A percentile compares a stretch with the other conserved stretches of the same genome.
Evolutionary conservation across 495 filamentous ascomycete genomes (phyloP).

Genomic region (Penicillium canescens): DNA sequence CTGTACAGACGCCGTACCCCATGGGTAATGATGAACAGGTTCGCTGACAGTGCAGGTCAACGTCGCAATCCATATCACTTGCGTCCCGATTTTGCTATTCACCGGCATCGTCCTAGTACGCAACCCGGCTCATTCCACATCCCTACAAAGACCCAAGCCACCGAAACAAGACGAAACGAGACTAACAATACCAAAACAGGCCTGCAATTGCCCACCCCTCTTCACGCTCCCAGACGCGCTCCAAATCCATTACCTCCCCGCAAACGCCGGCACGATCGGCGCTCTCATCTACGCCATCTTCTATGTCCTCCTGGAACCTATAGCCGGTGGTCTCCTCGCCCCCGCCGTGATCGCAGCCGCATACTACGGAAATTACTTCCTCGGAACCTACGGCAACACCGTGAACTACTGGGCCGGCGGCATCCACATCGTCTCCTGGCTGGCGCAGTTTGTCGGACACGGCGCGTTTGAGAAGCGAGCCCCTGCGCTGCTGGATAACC

Average conservation of each 20-base stretch:
- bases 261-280: conserved; percentile 76
- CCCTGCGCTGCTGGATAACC: conserved; percentile 86
- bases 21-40: neutral
- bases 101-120: conserved; percentile 78
- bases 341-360: conserved; percentile 72
- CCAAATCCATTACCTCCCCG: conserved; percentile 71
- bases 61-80: conserved; percentile 84
- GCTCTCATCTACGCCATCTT: conserved; percentile 72
- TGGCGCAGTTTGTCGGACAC: conserved; percentile 89
- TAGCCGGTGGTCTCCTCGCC: conserved; percentile 74
- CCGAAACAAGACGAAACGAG: conserved; percentile 4
- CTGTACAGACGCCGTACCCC: conserved; percentile 44
- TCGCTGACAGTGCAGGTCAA: conserved; percentile 58
- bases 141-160: neutral
- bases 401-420: conserved; percentile 71
- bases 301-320: conserved; percentile 91
- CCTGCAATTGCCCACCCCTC: conserved; percentile 71
- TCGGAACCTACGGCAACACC: conserved; percentile 59
- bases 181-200: conserved; percentile 47
- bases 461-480: conserved; percentile 86
- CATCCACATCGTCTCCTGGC: conserved; percentile 74
- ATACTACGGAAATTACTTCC: conserved; percentile 73
- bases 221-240: conserved; percentile 70
- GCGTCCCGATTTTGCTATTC: conserved; percentile 82
- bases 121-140: neutral